These are phyloP conservation scores for Microthlaspi erraticum DNA, from an alignment of 345 rosid species.

Conservation along the genomic window DNA sequence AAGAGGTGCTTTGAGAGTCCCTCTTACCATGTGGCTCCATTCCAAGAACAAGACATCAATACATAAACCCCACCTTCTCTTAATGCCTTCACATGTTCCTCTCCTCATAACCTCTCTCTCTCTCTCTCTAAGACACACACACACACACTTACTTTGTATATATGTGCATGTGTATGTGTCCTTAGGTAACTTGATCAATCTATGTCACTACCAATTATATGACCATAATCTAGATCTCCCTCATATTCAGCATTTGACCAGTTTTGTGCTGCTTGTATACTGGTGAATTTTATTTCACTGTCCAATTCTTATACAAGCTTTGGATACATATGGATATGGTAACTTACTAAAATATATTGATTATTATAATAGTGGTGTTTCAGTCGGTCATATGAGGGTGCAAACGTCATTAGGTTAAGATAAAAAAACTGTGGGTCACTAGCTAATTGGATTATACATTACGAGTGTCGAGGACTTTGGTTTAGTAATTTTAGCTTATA, in stretches of 20 bases:
- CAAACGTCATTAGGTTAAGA: neutral
- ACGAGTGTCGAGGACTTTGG: neutral
- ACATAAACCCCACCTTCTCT: slow-evolving; percentile 47
- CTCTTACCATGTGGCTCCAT: slow-evolving; percentile 47
- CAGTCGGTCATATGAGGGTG: neutral
- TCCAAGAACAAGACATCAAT: slow-evolving; percentile 49
- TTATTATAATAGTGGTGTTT: neutral
- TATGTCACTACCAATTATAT: slow-evolving; percentile 25
- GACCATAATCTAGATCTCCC: neutral
- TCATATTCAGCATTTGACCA: neutral
- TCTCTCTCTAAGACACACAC: neutral
- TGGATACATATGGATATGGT: slow-evolving; percentile 14
- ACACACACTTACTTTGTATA: neutral
- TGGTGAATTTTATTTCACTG: neutral
- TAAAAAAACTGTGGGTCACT: neutral
- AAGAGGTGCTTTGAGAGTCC: slow-evolving; percentile 43
- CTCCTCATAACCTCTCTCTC: slow-evolving; percentile 26
- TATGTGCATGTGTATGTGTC: slow-evolving; percentile 32
- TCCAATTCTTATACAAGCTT: slow-evolving; percentile 13
- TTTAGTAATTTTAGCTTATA: slow-evolving; percentile 15
- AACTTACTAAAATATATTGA: neutral
- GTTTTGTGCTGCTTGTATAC: slow-evolving; percentile 15
- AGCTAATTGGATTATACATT: neutral
- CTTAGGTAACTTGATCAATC: slow-evolving; percentile 31
- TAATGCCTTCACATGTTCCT: slow-evolving; percentile 47